A percentile compares a stretch with the other conserved stretches of the same genome.
These are phyloP conservation scores for Phalaenopsis equestris DNA, from an alignment of 106 monocot species.

Conservation along the genomic window DNA sequence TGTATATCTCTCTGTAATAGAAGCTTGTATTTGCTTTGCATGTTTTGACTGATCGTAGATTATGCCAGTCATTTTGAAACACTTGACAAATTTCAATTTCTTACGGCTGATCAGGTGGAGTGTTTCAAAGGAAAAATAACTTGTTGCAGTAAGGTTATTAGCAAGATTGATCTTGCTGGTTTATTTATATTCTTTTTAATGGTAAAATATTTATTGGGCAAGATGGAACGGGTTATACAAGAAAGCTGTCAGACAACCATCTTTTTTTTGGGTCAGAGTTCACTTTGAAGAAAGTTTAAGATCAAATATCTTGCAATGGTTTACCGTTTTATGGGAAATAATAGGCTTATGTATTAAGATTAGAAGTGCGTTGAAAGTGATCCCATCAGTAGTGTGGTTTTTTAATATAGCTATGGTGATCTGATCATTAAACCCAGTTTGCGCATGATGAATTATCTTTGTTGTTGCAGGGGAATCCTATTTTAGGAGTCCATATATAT, in stretches of 20 bases:
- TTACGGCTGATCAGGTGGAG: neutral
- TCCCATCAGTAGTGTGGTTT: constrained; percentile 1
- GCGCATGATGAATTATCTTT: neutral
- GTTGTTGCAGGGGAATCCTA: constrained; percentile 82
- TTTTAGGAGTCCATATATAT: constrained; percentile 83
- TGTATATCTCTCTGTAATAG: neutral
- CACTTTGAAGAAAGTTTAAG: neutral
- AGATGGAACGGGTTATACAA: neutral
- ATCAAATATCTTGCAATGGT: neutral
- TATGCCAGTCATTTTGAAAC: neutral
- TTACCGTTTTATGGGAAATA: neutral
- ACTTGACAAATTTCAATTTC: neutral
- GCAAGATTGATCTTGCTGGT: neutral
- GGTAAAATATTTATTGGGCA: neutral
- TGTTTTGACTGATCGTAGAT: neutral
- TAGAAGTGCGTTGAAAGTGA: neutral
- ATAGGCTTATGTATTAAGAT: neutral
- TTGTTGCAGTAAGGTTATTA: neutral
- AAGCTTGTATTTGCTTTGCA: neutral
- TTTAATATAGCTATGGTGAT: neutral
- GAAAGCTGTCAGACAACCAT: neutral
- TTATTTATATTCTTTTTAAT: neutral
- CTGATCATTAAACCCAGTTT: neutral
- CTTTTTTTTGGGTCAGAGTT: neutral
- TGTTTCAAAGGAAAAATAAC: neutral